A percentile compares a stretch with the other conserved stretches of the same genome.
Conservation (phyloP, 805 yeast species). For the Suhomyces vadensis region DNA sequence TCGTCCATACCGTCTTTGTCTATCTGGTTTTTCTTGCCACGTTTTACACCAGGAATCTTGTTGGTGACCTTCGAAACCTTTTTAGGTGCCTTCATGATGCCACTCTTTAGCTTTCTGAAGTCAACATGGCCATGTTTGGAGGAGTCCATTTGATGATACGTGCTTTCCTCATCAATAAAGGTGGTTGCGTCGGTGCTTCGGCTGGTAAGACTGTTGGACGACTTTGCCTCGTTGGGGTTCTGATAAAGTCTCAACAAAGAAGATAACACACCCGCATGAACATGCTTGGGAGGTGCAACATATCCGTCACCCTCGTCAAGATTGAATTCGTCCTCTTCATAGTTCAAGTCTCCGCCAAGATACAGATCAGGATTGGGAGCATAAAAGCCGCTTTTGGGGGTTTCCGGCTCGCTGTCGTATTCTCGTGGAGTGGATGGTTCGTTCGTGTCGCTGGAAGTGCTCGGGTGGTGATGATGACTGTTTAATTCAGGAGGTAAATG, state of each 20-base stretch:
- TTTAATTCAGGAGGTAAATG: slow-evolving; percentile 38
- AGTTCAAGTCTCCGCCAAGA: slow-evolving; percentile 24
- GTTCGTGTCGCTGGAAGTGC: not conserved
- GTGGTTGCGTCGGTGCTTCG: slow-evolving; percentile 18
- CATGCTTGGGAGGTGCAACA: slow-evolving; percentile 49
- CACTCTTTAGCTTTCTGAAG: slow-evolving; percentile 29
- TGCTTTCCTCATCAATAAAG: slow-evolving; percentile 23
- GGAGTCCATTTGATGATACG: slow-evolving; percentile 4
- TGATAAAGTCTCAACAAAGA: slow-evolving; percentile 73
- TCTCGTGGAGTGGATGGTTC: slow-evolving; percentile 4
- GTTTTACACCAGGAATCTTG: slow-evolving; percentile 11
- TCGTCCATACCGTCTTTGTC: slow-evolving; percentile 1
- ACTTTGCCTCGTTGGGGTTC: slow-evolving; percentile 35
- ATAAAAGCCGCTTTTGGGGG: slow-evolving; percentile 20
- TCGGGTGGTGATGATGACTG: not conserved
- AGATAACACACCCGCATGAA: slow-evolving; percentile 84
- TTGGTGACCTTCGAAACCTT: slow-evolving; percentile 14
- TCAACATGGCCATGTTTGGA: slow-evolving; percentile 15
- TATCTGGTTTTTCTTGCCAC: slow-evolving; percentile 7
- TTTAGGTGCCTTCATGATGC: slow-evolving; percentile 30
- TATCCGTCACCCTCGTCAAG: slow-evolving; percentile 35
- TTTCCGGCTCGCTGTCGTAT: slow-evolving; percentile 3
- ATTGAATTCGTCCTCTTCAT: slow-evolving; percentile 32
- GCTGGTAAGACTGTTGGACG: slow-evolving; percentile 27
- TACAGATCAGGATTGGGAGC: slow-evolving; percentile 50